Evolutionary conservation across 352 stramenopile genomes (phyloP).

Genomic region (Globisporangium middletonii): DNA sequence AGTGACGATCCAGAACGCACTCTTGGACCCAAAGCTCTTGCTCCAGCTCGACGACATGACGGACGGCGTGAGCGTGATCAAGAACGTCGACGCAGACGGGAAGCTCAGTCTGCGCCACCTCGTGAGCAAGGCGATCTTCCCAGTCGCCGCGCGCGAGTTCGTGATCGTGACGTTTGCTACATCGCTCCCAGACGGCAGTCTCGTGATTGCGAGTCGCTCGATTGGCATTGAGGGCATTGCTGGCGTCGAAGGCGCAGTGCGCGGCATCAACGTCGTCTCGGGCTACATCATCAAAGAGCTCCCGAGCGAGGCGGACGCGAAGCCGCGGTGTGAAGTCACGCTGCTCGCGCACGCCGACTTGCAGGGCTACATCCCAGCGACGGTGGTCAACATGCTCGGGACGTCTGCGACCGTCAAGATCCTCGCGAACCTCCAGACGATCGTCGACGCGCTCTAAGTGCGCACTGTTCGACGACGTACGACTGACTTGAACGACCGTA

Average conservation of each 20-base stretch:
- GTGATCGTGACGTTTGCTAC: constrained; percentile 59
- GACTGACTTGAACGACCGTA: not conserved
- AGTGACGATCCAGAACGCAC: constrained; percentile 38
- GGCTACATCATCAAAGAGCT: constrained; percentile 74
- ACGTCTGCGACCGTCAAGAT: constrained; percentile 82
- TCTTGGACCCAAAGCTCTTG: constrained; percentile 57
- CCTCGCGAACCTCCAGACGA: constrained; percentile 56
- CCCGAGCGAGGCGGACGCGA: constrained; percentile 28
- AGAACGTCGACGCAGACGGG: constrained; percentile 43
- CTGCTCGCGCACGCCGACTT: constrained; percentile 75
- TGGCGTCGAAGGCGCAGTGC: constrained; percentile 54
- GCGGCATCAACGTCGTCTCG: constrained; percentile 59
- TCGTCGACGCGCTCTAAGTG: constrained; percentile 16
- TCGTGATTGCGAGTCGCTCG: constrained; percentile 65
- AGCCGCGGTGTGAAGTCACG: constrained; percentile 61
- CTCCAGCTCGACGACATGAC: constrained; percentile 82
- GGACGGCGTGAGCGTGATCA: constrained; percentile 50
- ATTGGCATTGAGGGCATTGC: constrained; percentile 40
- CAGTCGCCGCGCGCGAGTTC: constrained; percentile 68
- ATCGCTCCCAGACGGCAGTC: constrained; percentile 39
- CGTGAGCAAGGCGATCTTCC: constrained; percentile 74
- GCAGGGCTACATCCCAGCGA: constrained; percentile 69
- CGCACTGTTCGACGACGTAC: not conserved
- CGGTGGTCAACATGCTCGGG: constrained; percentile 80
- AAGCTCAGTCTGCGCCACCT: constrained; percentile 63